These are phyloP conservation scores for Xylaria multiplex DNA, from an alignment of 2,329 filamentous ascomycete species.

Conservation along the genomic window DNA sequence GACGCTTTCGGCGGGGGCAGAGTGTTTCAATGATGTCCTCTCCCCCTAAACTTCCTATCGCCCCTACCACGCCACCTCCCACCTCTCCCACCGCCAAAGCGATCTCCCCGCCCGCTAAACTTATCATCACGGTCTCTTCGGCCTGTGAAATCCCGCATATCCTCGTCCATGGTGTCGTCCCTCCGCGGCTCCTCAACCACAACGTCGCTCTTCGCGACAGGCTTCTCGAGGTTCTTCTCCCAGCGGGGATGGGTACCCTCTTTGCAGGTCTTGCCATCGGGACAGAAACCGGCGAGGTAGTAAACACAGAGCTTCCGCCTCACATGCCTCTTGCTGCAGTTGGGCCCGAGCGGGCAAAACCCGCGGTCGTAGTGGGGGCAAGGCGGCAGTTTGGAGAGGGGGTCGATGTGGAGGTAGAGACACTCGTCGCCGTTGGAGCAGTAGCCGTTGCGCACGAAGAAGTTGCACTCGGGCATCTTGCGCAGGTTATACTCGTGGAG, in stretches of 20 bases:
- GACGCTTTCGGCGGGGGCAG: background rate
- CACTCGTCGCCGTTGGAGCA: constrained; percentile 98
- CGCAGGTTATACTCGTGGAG: constrained; percentile 98
- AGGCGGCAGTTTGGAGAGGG: constrained; percentile 78
- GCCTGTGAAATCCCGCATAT: constrained; percentile 45
- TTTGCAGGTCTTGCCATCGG: constrained; percentile 78
- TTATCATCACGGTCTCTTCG: constrained; percentile 47
- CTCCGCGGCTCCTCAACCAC: constrained; percentile 62
- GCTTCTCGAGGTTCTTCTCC: constrained; percentile 79
- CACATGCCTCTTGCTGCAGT: constrained; percentile 89
- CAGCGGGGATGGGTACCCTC: constrained; percentile 86
- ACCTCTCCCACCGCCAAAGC: constrained; percentile 51
- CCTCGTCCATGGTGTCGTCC: constrained; percentile 56
- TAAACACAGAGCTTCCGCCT: constrained; percentile 82
- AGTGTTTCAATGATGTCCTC: constrained; percentile 31
- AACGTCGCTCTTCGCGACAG: constrained; percentile 73
- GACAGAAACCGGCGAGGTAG: constrained; percentile 95
- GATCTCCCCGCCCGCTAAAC: constrained; percentile 46
- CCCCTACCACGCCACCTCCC: constrained; percentile 45
- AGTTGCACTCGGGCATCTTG: constrained; percentile 98
- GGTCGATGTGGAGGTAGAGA: constrained; percentile 89
- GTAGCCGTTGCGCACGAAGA: constrained; percentile 91
- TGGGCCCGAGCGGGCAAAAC: constrained; percentile 90
- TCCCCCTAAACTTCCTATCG: constrained; percentile 48
- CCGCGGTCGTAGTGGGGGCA: constrained; percentile 94